Evolutionary conservation across 768 basidiomycete species (phyloP).

Genomic region (Kwoniella heveanensis): DNA sequence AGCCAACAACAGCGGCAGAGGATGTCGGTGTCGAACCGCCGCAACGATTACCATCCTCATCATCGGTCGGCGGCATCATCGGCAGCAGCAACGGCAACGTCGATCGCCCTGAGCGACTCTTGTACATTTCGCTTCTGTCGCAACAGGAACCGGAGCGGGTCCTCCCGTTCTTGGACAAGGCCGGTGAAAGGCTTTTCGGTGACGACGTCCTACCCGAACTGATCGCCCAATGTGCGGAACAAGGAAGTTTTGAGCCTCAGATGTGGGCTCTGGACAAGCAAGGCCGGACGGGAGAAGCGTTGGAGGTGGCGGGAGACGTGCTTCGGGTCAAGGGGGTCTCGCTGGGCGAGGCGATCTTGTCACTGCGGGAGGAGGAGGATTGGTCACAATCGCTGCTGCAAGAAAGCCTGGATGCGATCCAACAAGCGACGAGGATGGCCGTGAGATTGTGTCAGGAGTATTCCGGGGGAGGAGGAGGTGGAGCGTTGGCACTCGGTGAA

Average conservation of each 20-base stretch:
- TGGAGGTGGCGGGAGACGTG: slow-evolving; percentile 65
- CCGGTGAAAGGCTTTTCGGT: slow-evolving; percentile 65
- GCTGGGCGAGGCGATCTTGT: slow-evolving; percentile 20
- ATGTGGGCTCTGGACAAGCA: slow-evolving; percentile 75
- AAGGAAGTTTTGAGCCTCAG: slow-evolving; percentile 71
- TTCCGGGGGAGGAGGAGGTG: slow-evolving; percentile 35
- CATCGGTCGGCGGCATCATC: neutral
- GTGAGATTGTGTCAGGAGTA: slow-evolving; percentile 71
- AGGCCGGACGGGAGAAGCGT: slow-evolving; percentile 67
- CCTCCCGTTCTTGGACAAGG: slow-evolving; percentile 64
- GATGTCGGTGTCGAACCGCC: slow-evolving; percentile 55
- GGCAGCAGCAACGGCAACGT: slow-evolving; percentile 59
- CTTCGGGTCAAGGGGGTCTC: slow-evolving; percentile 44
- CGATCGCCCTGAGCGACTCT: slow-evolving; percentile 61
- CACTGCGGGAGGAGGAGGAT: no score
- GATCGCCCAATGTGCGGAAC: slow-evolving; percentile 68
- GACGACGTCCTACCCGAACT: slow-evolving; percentile 63
- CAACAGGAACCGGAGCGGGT: slow-evolving; percentile 68
- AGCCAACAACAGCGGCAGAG: no score
- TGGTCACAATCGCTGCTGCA: no score
- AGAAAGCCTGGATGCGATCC: slow-evolving; percentile 55
- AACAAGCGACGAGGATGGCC: slow-evolving; percentile 65
- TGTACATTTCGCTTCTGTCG: slow-evolving; percentile 74
- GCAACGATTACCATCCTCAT: slow-evolving; percentile 50
- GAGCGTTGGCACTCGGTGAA: no score